Evolutionary conservation across 805 yeast genomes (phyloP), one percentile per base, ranked within the genome.

Genomic region (Zygosaccharomyces bisporus): DNA sequence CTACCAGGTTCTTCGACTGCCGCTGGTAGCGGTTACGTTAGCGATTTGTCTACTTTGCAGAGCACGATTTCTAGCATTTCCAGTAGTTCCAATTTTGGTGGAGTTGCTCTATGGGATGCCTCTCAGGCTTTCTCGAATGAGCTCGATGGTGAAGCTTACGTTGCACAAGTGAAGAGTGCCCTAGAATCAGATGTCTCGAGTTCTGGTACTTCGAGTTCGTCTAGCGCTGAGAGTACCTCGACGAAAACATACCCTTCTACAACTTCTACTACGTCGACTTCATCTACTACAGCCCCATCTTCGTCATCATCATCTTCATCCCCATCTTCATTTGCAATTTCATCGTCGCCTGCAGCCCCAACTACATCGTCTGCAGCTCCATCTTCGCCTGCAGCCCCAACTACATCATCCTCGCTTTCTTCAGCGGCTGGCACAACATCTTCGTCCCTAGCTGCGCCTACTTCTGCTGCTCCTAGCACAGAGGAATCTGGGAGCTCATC

Each of bases 31-130:
- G 71, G 80, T 30, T 89, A 88, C 37, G 81, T 80, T 51, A 70
- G 74, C 52, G 74, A 72, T 52, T 51, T 72, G 37, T 53, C 61
- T 32, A 39, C 62, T 4, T 51, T 71, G 29, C 50, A 72, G 43
- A 50, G 71, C 3, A 72, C 78, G 48, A 76, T 89, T 53, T 83
- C 83, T 17, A 85, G 89, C 25, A 77, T 90, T 54, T 86, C 88
- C 12, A 71, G 83, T 7, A 79, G 78, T 51, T 77, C 77, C 14
- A 74, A 75, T 55, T 85, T 89, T 60, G 96, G 95, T 41, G 98
- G 98, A 51, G 74, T 90, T 57, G 79, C 83, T 75, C 68, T 89
- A 49, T 90, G 98, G 97, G 95, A 88, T 65, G 95, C 95, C 10
- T 80, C 89, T 33, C 84, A 83, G 57, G 90, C 81, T 34, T 64